A percentile compares a stretch with the other conserved stretches of the same genome.
phyloP scores from a whole-genome alignment of 129 eudicot species.

The Oenanthe sinensis region DNA sequence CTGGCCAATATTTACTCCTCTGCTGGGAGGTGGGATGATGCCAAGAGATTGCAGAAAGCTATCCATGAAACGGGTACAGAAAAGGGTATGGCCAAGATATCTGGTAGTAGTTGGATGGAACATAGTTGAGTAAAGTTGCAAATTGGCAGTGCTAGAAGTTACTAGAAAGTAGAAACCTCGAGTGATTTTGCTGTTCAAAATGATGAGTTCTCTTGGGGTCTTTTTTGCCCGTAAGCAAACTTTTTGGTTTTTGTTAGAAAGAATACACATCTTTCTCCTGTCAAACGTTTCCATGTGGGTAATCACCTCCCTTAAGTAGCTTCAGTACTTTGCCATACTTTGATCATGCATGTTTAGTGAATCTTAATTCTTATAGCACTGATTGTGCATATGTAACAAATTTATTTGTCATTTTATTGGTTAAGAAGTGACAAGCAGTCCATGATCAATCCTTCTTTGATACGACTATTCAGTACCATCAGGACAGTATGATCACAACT shows the following conservation, averaged over 20 bases:
- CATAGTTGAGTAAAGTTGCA: not conserved
- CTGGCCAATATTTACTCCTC: conserved; percentile 52
- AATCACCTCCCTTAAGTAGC: not conserved
- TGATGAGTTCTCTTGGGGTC: not conserved
- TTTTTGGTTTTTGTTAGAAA: not conserved
- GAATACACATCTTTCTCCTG: not conserved
- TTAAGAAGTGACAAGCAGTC: not conserved
- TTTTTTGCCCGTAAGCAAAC: not conserved
- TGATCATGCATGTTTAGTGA: not conserved
- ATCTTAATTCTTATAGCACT: not conserved
- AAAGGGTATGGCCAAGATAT: conserved; percentile 23
- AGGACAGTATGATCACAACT: not conserved
- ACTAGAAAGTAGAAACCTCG: not conserved
- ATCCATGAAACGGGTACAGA: conserved; percentile 22
- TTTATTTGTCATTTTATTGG: not conserved
- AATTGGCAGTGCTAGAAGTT: not conserved
- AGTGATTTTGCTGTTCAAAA: not conserved
- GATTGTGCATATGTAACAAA: not conserved
- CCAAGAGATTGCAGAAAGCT: conserved; percentile 27
- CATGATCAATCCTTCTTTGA: not conserved
- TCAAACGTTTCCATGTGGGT: not conserved
- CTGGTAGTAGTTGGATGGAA: conserved; percentile 49
- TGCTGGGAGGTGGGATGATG: conserved; percentile 49
- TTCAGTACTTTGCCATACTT: not conserved
- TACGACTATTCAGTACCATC: not conserved